Percentiles rank a stretch among this genome's conserved stretches.
phyloP scores from a whole-genome alignment of 495 filamentous ascomycete genomes.

The Bacidia rubella region DNA sequence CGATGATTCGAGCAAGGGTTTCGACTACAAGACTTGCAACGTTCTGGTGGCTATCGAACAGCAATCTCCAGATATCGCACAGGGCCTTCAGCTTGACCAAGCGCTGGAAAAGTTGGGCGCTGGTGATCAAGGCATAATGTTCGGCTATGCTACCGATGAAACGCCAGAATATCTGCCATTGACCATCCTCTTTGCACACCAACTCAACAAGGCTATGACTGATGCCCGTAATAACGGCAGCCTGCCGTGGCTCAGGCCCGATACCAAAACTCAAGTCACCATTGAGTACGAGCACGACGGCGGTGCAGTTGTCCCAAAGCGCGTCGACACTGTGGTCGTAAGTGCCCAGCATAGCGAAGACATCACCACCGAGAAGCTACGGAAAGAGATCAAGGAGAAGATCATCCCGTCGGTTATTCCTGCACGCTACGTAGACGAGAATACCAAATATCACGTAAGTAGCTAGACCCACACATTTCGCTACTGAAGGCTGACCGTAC shows the following conservation, averaged over 20 bases:
- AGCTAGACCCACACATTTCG: background rate
- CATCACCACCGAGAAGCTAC: slow-evolving; percentile 83
- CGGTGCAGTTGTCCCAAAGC: slow-evolving; percentile 80
- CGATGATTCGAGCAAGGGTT: slow-evolving; percentile 90
- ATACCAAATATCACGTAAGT: slow-evolving; percentile 83
- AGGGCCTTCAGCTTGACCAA: slow-evolving; percentile 93
- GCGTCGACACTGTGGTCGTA: slow-evolving; percentile 94
- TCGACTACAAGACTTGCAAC: slow-evolving; percentile 99
- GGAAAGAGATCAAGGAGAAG: slow-evolving; percentile 94
- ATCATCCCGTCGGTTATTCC: slow-evolving; percentile 92
- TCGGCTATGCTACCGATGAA: slow-evolving; percentile 98
- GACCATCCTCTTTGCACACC: slow-evolving; percentile 85
- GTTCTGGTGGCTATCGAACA: slow-evolving; percentile 97
- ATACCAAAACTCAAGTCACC: slow-evolving; percentile 99
- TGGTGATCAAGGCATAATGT: slow-evolving; percentile 99
- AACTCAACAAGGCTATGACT: slow-evolving; percentile 88
- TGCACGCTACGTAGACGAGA: slow-evolving; percentile 76
- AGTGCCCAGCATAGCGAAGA: slow-evolving; percentile 84
- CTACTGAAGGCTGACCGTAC: slow-evolving; percentile 18
- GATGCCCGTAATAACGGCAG: slow-evolving; percentile 71
- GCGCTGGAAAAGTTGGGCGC: slow-evolving; percentile 95
- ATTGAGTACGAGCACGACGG: slow-evolving; percentile 95
- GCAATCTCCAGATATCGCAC: slow-evolving; percentile 96
- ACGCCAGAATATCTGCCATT: slow-evolving; percentile 93
- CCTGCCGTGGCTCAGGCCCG: slow-evolving; percentile 88